These are phyloP conservation scores for Saprolegnia parasitica DNA, from an alignment of 352 stramenopile genomes.

Conservation along the genomic window DNA sequence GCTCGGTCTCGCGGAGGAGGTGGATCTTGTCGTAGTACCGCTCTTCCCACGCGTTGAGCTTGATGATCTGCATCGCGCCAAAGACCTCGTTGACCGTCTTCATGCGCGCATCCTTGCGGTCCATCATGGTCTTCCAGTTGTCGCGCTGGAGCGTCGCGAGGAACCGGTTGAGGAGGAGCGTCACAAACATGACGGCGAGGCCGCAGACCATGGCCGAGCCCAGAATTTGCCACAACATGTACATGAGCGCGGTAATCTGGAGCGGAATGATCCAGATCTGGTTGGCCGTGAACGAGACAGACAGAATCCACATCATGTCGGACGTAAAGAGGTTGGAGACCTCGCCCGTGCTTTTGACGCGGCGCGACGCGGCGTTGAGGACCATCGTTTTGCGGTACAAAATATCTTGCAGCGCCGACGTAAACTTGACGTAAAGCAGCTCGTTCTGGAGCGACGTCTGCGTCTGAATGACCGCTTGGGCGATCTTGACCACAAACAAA, in stretches of 20 bases:
- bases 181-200: conserved; percentile 34
- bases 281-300: conserved; percentile 40
- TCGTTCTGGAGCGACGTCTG: conserved; percentile 35
- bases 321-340: conserved; percentile 42
- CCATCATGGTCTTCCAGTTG: conserved; percentile 71
- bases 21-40: conserved; percentile 37
- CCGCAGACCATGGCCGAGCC: conserved; percentile 37
- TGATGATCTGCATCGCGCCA: conserved; percentile 92
- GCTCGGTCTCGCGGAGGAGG: conserved; percentile 37
- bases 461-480: conserved; percentile 34
- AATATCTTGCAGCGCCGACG: no score
- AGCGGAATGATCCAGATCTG: conserved; percentile 40
- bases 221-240: conserved; percentile 39
- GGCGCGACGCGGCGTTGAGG: background rate
- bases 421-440: conserved; percentile 32
- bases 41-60: conserved; percentile 93
- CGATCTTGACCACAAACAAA: conserved; percentile 39
- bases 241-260: conserved; percentile 35
- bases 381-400: no score
- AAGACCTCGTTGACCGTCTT: conserved; percentile 89
- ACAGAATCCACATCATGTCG: conserved; percentile 34
- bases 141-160: conserved; percentile 44
- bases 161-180: conserved; percentile 38
- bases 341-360: conserved; percentile 25
- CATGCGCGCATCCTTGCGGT: conserved; percentile 79